Conservation (phyloP, 495 filamentous ascomycete genomes). For the Poronia punctata region DNA sequence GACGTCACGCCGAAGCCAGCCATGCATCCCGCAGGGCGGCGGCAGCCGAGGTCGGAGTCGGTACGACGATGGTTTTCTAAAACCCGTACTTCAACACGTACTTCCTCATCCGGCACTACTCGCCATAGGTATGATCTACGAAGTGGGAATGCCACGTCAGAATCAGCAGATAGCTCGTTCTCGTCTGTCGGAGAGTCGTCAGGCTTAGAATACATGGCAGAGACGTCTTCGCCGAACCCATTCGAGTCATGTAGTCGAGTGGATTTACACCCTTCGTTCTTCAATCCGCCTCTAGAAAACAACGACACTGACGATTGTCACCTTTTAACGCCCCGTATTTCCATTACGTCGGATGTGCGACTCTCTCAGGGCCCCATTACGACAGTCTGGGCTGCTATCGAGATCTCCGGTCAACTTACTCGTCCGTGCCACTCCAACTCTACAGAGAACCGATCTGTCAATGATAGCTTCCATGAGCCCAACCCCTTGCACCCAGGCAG, state of each 20-base stretch:
- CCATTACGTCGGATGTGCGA: constrained; percentile 47
- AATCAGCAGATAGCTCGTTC: constrained; percentile 16
- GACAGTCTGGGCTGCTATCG: constrained; percentile 40
- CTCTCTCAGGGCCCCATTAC: constrained; percentile 26
- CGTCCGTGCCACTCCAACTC: constrained; percentile 7
- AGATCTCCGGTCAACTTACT: constrained; percentile 35
- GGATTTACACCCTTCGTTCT: not conserved
- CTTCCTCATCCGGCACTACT: constrained; percentile 14
- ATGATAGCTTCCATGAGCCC: constrained; percentile 1
- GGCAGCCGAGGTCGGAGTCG: not conserved
- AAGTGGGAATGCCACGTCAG: constrained; percentile 10
- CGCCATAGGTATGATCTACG: constrained; percentile 5
- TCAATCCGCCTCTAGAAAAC: not conserved
- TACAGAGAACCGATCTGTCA: constrained; percentile 4
- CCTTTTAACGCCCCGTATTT: constrained; percentile 34
- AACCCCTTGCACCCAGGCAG: constrained; percentile 7
- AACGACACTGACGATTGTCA: constrained; percentile 21
- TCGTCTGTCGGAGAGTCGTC: constrained; percentile 10
- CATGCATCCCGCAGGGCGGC: not conserved
- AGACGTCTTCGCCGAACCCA: not conserved
- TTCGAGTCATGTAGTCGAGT: constrained; percentile 2
- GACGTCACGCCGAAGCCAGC: not conserved
- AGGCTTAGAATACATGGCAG: constrained; percentile 1
- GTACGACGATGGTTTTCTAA: constrained; percentile 16
- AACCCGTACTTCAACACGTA: constrained; percentile 10